Conservation (phyloP, 2,329 filamentous ascomycete genomes). For the Colletotrichum sp. region DNA sequence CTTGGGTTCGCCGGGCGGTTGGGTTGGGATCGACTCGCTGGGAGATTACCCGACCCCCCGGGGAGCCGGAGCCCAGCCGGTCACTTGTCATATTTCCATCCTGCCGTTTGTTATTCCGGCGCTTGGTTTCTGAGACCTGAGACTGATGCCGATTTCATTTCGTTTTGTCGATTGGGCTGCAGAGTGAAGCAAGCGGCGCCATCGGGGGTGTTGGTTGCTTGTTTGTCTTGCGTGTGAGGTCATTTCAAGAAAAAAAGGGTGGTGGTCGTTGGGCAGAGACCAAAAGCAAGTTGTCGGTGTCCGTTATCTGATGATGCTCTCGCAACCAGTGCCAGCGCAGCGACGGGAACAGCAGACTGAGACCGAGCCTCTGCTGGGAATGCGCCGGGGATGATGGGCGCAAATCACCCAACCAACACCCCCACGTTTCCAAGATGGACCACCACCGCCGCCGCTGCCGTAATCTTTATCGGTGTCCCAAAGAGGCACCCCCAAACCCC, state of each 20-base stretch:
- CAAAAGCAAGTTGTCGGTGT: neutral
- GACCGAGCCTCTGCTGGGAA: neutral
- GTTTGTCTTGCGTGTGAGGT: neutral
- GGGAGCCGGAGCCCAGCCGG: neutral
- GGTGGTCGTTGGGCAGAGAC: neutral
- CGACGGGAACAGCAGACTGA: neutral
- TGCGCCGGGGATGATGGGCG: neutral
- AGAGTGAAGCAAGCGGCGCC: neutral
- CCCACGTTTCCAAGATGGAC: neutral
- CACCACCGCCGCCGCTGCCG: neutral
- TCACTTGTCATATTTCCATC: neutral
- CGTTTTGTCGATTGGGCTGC: neutral
- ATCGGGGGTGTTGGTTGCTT: neutral
- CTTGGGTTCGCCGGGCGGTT: neutral
- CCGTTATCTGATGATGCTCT: neutral
- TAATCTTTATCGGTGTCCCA: neutral
- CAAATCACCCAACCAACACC: neutral
- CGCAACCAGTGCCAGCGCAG: neutral
- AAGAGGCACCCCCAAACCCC: neutral
- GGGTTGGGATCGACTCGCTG: neutral
- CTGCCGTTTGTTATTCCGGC: neutral
- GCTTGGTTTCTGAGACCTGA: neutral
- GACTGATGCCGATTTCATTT: neutral
- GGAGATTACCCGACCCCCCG: neutral
- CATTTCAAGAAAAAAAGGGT: neutral